These are phyloP conservation scores for Dimocarpus longan DNA, from an alignment of 345 rosid genomes.

Conservation along the genomic window DNA sequence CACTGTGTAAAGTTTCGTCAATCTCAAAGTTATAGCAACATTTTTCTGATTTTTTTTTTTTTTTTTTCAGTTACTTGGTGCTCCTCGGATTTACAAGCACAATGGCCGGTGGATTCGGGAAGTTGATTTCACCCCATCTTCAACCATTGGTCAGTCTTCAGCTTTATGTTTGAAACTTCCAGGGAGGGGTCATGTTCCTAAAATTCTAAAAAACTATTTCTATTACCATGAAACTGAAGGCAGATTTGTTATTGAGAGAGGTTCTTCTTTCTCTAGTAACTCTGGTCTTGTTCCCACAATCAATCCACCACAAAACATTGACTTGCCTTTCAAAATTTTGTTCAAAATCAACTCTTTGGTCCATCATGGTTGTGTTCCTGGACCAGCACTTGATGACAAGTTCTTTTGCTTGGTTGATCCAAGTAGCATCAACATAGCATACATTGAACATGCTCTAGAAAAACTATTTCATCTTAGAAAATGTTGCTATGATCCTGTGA, in stretches of 20 bases:
- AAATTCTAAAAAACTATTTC: constrained; percentile 33
- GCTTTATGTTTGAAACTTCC: constrained; percentile 45
- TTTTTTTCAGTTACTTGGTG: constrained; percentile 37
- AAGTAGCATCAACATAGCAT: constrained; percentile 1
- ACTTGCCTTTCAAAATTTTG: constrained; percentile 40
- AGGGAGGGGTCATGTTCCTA: constrained; percentile 24
- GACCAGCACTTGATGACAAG: constrained; percentile 37
- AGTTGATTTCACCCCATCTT: constrained; percentile 45
- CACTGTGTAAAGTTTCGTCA: background rate
- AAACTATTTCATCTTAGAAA: constrained; percentile 42
- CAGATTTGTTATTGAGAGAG: constrained; percentile 26
- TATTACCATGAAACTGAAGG: constrained; percentile 33
- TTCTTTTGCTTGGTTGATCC: constrained; percentile 47
- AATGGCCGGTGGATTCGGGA: constrained; percentile 40
- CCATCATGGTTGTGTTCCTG: constrained; percentile 47
- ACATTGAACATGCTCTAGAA: constrained; percentile 43
- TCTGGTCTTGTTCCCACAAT: constrained; percentile 44
- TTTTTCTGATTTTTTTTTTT: background rate
- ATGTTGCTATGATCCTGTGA: constrained; percentile 51
- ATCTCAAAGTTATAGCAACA: background rate
- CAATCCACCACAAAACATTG: constrained; percentile 30
- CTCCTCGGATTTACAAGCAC: constrained; percentile 42
- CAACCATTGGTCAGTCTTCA: constrained; percentile 46
- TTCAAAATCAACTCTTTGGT: constrained; percentile 49
- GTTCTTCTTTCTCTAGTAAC: constrained; percentile 36